Conservation (phyloP, 805 yeast genomes). For the Wickerhamomyces bovis region DNA sequence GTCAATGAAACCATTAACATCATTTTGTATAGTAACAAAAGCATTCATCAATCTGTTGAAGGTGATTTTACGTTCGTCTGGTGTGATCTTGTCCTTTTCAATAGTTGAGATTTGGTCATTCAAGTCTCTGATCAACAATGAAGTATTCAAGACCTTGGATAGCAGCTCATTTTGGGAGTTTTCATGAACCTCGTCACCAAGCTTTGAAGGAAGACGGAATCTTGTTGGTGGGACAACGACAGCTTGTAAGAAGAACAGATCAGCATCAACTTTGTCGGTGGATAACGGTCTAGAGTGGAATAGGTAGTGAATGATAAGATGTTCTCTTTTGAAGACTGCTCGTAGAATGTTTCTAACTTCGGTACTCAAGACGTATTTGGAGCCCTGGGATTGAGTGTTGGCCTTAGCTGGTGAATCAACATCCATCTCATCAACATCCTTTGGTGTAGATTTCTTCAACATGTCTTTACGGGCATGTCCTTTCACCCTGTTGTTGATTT, state of each 20-base stretch:
- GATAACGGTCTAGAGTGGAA: slow-evolving; percentile 76
- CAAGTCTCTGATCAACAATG: slow-evolving; percentile 78
- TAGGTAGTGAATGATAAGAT: slow-evolving; percentile 55
- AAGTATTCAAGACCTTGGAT: slow-evolving; percentile 72
- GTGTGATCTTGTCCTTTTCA: slow-evolving; percentile 52
- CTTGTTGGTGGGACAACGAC: slow-evolving; percentile 94
- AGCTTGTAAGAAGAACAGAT: slow-evolving; percentile 84
- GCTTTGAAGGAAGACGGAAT: slow-evolving; percentile 91
- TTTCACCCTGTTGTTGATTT: slow-evolving; percentile 73
- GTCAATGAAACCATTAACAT: slow-evolving; percentile 90
- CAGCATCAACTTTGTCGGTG: slow-evolving; percentile 49
- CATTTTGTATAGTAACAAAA: slow-evolving; percentile 91
- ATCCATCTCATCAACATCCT: slow-evolving; percentile 26
- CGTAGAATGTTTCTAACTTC: slow-evolving; percentile 79
- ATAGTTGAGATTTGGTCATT: slow-evolving; percentile 71
- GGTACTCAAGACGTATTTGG: slow-evolving; percentile 80
- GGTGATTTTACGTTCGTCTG: slow-evolving; percentile 66
- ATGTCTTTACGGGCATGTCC: slow-evolving; percentile 72
- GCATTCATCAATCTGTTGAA: slow-evolving; percentile 93
- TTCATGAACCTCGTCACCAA: slow-evolving; percentile 96
- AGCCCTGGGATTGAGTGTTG: slow-evolving; percentile 49
- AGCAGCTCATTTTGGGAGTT: slow-evolving; percentile 87
- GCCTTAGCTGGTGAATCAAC: slow-evolving; percentile 18
- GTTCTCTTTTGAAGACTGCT: slow-evolving; percentile 71
- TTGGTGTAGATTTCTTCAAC: slow-evolving; percentile 32